Evolutionary conservation across 164 flowering plant species (phyloP).

Genomic region (Dillenia suffruticosa): DNA sequence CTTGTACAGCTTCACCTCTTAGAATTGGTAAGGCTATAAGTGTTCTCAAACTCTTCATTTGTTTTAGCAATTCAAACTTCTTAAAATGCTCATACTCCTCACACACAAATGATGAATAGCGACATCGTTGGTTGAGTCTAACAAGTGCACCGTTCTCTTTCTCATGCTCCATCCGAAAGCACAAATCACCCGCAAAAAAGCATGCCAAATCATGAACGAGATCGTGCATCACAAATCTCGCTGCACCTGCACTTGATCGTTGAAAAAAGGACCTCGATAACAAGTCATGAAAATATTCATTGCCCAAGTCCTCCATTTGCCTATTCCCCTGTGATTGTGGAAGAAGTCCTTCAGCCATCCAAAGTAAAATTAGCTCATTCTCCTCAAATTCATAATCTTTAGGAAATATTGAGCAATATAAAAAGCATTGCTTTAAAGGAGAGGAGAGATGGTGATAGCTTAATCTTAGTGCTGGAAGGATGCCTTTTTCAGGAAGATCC

Average conservation of each 20-base stretch:
- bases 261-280: neutral
- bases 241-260: neutral
- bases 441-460: neutral
- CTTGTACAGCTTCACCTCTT: neutral
- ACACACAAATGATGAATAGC: neutral
- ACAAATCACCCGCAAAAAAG: neutral
- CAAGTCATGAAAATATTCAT: neutral
- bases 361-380: neutral
- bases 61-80: no score
- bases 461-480: neutral
- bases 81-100: neutral
- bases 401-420: neutral
- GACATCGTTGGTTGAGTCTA: neutral
- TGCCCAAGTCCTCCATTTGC: neutral
- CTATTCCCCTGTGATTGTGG: neutral
- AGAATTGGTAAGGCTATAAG: no score
- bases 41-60: no score
- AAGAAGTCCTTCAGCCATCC: slow-evolving; percentile 1
- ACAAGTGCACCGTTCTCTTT: neutral
- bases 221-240: neutral
- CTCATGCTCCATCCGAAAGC: neutral
- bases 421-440: neutral
- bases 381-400: neutral
- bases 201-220: neutral
- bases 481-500: neutral